These are phyloP conservation scores for Phytophthora pluvialis DNA, from an alignment of 352 stramenopile species.

Conservation along the genomic window DNA sequence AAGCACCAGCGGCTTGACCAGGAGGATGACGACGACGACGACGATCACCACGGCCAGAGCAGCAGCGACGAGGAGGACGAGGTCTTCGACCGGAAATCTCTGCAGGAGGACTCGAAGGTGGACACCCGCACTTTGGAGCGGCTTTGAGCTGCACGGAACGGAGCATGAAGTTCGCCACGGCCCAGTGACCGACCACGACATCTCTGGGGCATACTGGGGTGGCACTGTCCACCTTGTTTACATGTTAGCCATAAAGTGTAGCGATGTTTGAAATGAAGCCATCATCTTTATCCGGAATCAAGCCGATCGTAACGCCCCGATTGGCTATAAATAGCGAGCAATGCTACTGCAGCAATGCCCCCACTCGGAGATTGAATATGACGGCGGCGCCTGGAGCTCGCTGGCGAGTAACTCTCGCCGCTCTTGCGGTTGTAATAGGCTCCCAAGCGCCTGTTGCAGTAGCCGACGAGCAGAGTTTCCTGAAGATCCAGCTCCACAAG, in stretches of 20 bases:
- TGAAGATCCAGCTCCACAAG: constrained; percentile 41
- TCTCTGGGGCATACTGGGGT: neutral
- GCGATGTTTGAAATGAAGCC: neutral
- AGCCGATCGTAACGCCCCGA: neutral
- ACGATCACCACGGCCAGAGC: constrained; percentile 31
- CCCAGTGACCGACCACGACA: constrained; percentile 8
- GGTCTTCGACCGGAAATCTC: constrained; percentile 62
- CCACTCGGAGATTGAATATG: constrained; percentile 8
- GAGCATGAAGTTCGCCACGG: constrained; percentile 14
- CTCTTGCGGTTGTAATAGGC: constrained; percentile 7
- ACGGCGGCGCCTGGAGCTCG: neutral
- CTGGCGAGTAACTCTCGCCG: constrained; percentile 20
- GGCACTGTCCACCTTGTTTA: neutral
- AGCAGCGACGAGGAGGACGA: constrained; percentile 75
- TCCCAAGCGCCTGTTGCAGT: neutral
- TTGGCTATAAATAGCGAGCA: constrained; percentile 30
- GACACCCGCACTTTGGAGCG: constrained; percentile 64
- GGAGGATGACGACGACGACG: constrained; percentile 40
- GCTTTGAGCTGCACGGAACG: constrained; percentile 39
- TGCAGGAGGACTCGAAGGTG: constrained; percentile 55
- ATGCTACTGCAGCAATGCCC: neutral
- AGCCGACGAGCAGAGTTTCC: constrained; percentile 9
- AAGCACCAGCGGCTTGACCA: constrained; percentile 53
- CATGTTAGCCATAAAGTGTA: neutral
- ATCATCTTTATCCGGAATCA: constrained; percentile 11